Evolutionary conservation across 352 stramenopile genomes (phyloP).

Genomic region (Phytophthora aleatoria): DNA sequence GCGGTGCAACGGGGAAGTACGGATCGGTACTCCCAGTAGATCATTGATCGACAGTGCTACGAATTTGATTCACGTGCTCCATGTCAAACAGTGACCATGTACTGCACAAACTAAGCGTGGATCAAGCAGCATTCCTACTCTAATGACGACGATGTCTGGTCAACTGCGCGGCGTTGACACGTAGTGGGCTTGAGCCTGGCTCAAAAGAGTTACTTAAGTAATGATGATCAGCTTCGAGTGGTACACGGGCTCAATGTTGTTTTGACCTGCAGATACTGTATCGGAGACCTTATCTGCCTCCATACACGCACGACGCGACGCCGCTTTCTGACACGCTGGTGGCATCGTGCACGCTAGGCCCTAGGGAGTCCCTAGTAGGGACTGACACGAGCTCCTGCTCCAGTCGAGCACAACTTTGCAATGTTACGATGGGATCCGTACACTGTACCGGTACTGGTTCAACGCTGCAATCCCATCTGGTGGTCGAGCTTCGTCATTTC

Average conservation of each 20-base stretch:
- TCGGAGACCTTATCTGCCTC: background rate
- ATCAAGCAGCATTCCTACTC: background rate
- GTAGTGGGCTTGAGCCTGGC: too few species aligned
- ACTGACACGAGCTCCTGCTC: background rate
- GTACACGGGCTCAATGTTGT: too few species aligned
- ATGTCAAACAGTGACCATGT: constrained; percentile 12
- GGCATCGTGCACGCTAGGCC: constrained; percentile 3
- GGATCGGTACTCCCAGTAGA: background rate
- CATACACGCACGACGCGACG: background rate
- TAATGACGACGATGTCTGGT: too few species aligned
- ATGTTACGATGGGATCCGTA: constrained; percentile 9
- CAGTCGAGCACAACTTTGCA: background rate
- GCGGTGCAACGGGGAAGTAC: background rate
- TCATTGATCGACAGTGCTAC: background rate
- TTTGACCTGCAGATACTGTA: background rate
- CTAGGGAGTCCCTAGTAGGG: too few species aligned
- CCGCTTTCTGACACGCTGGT: constrained; percentile 9
- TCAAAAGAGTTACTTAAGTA: too few species aligned
- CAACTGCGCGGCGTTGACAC: too few species aligned
- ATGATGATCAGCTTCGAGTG: too few species aligned
- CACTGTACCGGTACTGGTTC: background rate
- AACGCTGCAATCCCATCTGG: constrained; percentile 27
- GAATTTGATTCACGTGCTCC: constrained; percentile 14
- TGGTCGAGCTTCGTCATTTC: constrained; percentile 18
- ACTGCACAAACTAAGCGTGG: constrained; percentile 4